phyloP scores from a whole-genome alignment of 257 asterid genomes.

The Handroanthus guayacan region DNA sequence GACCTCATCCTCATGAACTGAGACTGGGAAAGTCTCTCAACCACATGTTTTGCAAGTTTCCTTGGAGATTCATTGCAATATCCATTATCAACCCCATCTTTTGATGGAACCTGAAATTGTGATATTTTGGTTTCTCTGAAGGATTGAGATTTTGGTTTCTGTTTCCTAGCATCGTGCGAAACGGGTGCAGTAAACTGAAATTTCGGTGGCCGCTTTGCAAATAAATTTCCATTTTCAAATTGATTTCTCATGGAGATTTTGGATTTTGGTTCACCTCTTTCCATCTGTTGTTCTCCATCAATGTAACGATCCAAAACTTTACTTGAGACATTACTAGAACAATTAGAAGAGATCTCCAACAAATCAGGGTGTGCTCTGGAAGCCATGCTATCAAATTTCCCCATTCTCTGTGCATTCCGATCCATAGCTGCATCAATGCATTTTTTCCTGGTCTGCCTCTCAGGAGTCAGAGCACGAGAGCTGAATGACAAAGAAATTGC shows the following conservation, averaged over 20 bases:
- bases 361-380: conserved; percentile 59
- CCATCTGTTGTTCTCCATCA: conserved; percentile 86
- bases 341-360: conserved; percentile 74
- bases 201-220: conserved; percentile 61
- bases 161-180: conserved; percentile 63
- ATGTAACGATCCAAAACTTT: conserved; percentile 88
- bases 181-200: conserved; percentile 54
- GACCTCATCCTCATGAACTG: conserved; percentile 56
- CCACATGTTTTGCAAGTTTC: conserved; percentile 83
- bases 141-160: conserved; percentile 82
- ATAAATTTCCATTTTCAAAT: conserved; percentile 50
- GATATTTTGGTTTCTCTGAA: conserved; percentile 66
- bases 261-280: conserved; percentile 46
- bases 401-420: conserved; percentile 49
- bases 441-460: conserved; percentile 64
- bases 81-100: conserved; percentile 58
- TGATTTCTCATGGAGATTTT: conserved; percentile 50
- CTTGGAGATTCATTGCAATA: conserved; percentile 76
- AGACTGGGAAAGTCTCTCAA: conserved; percentile 93
- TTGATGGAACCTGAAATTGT: conserved; percentile 39
- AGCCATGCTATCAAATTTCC: conserved; percentile 48
- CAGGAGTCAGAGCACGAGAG: conserved; percentile 74
- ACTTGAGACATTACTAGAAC: conserved; percentile 82
- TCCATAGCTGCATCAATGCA: conserved; percentile 46
- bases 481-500: conserved; percentile 44